Base-by-base conservation (phyloP, 331 rosid species). In the Malus hybrid region DNA sequence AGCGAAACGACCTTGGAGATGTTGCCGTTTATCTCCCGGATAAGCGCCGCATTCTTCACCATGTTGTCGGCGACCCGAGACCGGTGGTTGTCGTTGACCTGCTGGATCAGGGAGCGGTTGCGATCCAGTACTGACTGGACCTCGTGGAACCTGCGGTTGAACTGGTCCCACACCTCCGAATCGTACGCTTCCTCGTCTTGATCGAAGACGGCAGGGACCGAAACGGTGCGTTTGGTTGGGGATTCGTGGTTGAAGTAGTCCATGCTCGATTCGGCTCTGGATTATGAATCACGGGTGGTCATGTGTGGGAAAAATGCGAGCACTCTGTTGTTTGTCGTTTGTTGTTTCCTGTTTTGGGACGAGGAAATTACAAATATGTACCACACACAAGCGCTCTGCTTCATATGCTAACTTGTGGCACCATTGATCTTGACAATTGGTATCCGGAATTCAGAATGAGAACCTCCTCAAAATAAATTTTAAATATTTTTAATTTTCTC, bases 21-120 rank as follows among this genome's bases (percentile, higher is more conserved):
- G 79, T 93, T 93, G 26, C 90, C 88, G 62, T 93, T 93, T 46
- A 91, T 86, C 56, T 93, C 97, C 67, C 86, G 93, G 68, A 93
- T 93, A 58, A 91, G 76, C 9, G 89, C 82, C 3, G 91, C 97
- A 79, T 91, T 93, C 77, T 89, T 87, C 4, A 79, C 91, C 98
- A 93, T 91, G 77, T 91, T 93, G 72, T 82, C 90, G 0, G 87
- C 84, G 30, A 89, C 77, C 70, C 95, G 66, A 0, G 96, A 88
- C 72, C 87, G 96, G 57, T 93, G 98, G 55, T 93, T 93, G 64
- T 91, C 89, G 82, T 87, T 93, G 73, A 91, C 98, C 68, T 91
- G 94, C 72, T 89, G 95, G 79, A 91, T 91, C 80, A 93, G 77
- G 2, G 42, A 56, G 7, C 98, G 84, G 81, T 93, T 93, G 3